Base-by-base conservation (phyloP, 2,329 filamentous ascomycete species). In the Sporothrix humicola region DNA sequence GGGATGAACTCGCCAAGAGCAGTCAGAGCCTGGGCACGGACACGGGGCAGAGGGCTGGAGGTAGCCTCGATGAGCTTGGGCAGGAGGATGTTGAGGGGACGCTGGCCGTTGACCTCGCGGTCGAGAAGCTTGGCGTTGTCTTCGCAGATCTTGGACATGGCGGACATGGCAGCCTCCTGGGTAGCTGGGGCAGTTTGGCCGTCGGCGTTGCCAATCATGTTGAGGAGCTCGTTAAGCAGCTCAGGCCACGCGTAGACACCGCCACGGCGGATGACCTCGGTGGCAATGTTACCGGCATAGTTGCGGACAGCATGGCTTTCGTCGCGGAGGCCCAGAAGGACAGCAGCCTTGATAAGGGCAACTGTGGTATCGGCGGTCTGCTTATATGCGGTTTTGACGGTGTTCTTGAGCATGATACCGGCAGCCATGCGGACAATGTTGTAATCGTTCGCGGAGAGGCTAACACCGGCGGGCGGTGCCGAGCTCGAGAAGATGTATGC, bases 361-460 rank as follows among this genome's bases (percentile, higher is more conserved):
- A 97, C 85, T 80, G 91, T 95, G 56, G 86, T 81, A 69, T 92
- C 90, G 71, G 93, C 87, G 75, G 98, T 93, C 73, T 89, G 86
- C 81, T 92, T 92, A 85, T 93, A 95, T 58, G 90, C 87, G 66
- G 88, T 84, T 80, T 89, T 92, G 81, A 98, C 88, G 80, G 97
- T 94, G 83, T 98, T 98, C 85, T 98, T 99, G 77, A 99, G 87
- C 89, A 98, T 96, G 79, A 98, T 91, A 73, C 93, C 95, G 37
- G 95, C 95, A 12, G 95, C 93, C 75, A 93, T 93, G 76, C 96
- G 92, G 75, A 97, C 91, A 69, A 93, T 84, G 81, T 92, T 88
- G 84, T 94, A 91, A 80, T 93, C 86, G 76, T 87, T 80, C 77
- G 85, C 79, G 71, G 86, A 88, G 78, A 89, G 88, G 77, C 85